Evolutionary conservation across 2,329 filamentous ascomycete species (phyloP).

Genomic region (Thermomyces lanuginosus): DNA sequence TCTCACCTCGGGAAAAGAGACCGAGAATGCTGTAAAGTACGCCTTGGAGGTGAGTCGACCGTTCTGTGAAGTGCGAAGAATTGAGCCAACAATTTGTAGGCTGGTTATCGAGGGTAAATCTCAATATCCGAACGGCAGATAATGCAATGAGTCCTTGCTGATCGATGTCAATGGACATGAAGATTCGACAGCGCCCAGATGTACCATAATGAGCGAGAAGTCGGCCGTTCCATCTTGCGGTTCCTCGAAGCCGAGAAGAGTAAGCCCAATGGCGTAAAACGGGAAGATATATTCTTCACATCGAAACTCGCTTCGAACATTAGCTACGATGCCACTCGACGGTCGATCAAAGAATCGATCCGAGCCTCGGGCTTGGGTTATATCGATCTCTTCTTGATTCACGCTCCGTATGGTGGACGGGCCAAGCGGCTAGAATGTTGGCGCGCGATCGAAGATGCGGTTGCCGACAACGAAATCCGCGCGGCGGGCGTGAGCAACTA

Average conservation of each 20-base stretch:
- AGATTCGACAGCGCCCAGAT: constrained; percentile 44
- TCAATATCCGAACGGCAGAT: background rate
- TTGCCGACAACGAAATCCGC: constrained; percentile 52
- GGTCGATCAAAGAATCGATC: constrained; percentile 49
- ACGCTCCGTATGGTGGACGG: constrained; percentile 61
- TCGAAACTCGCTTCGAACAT: constrained; percentile 56
- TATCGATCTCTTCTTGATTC: constrained; percentile 64
- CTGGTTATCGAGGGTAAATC: constrained; percentile 12
- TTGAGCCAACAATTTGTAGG: constrained; percentile 18
- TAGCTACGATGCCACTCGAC: constrained; percentile 50
- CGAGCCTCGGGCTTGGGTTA: constrained; percentile 52
- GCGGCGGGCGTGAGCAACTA: constrained; percentile 66
- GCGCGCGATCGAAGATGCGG: constrained; percentile 61
- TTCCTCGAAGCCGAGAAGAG: constrained; percentile 33
- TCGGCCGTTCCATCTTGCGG: constrained; percentile 46
- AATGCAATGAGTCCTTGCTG: too few relatives aligned
- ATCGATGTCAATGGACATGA: background rate
- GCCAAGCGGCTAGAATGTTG: constrained; percentile 54
- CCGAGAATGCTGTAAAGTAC: constrained; percentile 39
- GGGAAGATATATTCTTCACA: constrained; percentile 63
- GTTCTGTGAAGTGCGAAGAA: background rate
- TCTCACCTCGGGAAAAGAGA: constrained; percentile 48
- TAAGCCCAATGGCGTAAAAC: constrained; percentile 38
- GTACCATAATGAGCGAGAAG: constrained; percentile 56
- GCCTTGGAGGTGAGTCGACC: constrained; percentile 35